These are phyloP conservation scores for Podila verticillata DNA, from an alignment of 192 early-diverging fungal species.

Conservation along the genomic window DNA sequence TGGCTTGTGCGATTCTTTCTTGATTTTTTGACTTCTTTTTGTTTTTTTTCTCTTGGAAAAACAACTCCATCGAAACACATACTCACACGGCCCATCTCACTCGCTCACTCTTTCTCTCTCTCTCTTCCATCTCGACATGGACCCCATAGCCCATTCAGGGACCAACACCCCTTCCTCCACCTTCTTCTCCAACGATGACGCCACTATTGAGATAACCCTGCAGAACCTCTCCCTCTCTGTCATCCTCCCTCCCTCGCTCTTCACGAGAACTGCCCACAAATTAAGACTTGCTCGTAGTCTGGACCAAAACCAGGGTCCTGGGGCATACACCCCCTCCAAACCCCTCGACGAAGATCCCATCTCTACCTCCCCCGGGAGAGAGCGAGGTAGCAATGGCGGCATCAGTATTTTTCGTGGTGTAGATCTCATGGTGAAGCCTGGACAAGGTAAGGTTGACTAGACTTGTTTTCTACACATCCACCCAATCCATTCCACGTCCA, in stretches of 20 bases:
- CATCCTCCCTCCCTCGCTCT: slow-evolving; percentile 37
- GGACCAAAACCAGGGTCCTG: neutral
- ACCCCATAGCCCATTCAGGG: neutral
- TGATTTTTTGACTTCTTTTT: too few relatives aligned
- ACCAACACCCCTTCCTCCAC: neutral
- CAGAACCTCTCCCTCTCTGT: slow-evolving; percentile 46
- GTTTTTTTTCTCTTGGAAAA: too few relatives aligned
- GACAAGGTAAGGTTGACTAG: slow-evolving; percentile 31
- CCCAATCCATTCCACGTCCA: too few relatives aligned
- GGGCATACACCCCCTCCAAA: too few relatives aligned
- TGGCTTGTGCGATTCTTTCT: too few relatives aligned
- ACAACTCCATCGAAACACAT: too few relatives aligned
- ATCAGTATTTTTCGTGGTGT: slow-evolving; percentile 43
- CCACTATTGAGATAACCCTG: slow-evolving; percentile 28
- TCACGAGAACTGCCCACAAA: slow-evolving; percentile 24
- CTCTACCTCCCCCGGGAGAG: neutral
- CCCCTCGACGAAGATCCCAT: neutral
- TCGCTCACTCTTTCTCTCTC: too few relatives aligned
- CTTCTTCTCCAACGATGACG: neutral
- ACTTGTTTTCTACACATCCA: too few relatives aligned
- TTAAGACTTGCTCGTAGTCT: slow-evolving; percentile 7
- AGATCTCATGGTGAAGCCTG: slow-evolving; percentile 37
- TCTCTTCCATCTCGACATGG: too few relatives aligned
- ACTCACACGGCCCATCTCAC: too few relatives aligned
- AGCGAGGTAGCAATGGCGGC: slow-evolving; percentile 31